These are phyloP conservation scores for Tagetes patula DNA, from an alignment of 129 eudicot species.

Conservation along the genomic window DNA sequence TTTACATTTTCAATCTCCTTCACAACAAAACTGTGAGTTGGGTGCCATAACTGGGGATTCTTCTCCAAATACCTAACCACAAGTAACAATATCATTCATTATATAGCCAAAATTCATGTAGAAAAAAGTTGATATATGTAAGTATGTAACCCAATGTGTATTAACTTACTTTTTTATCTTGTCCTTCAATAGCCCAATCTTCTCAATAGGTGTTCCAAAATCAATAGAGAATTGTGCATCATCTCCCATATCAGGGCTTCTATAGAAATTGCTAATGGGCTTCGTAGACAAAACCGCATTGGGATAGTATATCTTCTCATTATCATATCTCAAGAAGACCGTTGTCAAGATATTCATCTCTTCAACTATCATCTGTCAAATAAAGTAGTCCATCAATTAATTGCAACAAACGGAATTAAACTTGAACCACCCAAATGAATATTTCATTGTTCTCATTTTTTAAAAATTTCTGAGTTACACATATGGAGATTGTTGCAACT, in stretches of 20 bases:
- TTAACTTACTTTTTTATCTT: slow-evolving; percentile 62
- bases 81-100: not conserved
- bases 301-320: slow-evolving; percentile 80
- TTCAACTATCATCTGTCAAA: slow-evolving; percentile 77
- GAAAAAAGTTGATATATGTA: not conserved
- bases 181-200: slow-evolving; percentile 65
- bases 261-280: slow-evolving; percentile 82
- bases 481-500: not conserved
- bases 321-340: slow-evolving; percentile 72
- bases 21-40: slow-evolving; percentile 76
- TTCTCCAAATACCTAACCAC: slow-evolving; percentile 71
- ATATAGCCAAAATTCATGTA: not conserved
- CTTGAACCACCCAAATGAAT: slow-evolving; percentile 4
- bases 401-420: not conserved
- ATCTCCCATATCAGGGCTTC: slow-evolving; percentile 96
- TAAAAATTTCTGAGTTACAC: not conserved
- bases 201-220: slow-evolving; percentile 68
- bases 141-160: slow-evolving; percentile 16
- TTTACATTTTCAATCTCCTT: slow-evolving; percentile 83
- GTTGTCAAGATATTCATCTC: slow-evolving; percentile 92
- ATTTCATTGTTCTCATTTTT: not conserved
- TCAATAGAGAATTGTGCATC: slow-evolving; percentile 69
- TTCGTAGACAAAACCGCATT: slow-evolving; percentile 75
- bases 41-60: slow-evolving; percentile 72
- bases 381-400: slow-evolving; percentile 13